Base-by-base conservation (phyloP, 1,284 basidiomycete genomes). In the Pterulicium gracile region DNA sequence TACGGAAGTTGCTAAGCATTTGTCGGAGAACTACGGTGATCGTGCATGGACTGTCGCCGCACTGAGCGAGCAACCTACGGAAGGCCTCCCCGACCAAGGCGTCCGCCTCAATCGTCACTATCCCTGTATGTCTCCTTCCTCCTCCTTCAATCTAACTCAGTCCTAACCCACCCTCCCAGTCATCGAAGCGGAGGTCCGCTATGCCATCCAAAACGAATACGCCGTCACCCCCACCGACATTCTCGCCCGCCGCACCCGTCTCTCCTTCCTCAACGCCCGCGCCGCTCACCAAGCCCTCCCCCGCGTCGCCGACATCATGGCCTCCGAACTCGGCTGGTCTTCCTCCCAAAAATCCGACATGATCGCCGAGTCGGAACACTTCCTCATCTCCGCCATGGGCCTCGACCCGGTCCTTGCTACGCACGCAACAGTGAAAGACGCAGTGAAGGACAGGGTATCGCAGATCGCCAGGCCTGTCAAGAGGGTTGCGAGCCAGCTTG, bases 1-100 rank as follows among this genome's bases (percentile, higher is more conserved):
- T 55, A 88, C 88, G 2, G 92, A 95, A 22, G 89, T 98, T 14
- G 95, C 95, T 10, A 85, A 86, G 59, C 92, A 98, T 60, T 73
- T 98, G 2, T 81, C 93, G n/a, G 81, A 88, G 49, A 89, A 83
- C 55, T 98, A 98, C 60, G 95, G 95, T 44, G 94, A 97, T 65
- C 84, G 93, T 46, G 94, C 95, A 0, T 98, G 93, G 93, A 87
- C 87, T 3, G 91, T 98, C 0, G 90, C 87, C 56, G 77, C 81
- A 1, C 77, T 94, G 52, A 83, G 88, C 3, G 72, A 82, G 50
- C 78, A 83, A 1, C 93, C 91, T 0, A 87, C 86, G 20, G 68
- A 75, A 50, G 70, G 72, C 22, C 96, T 89, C 90, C 92, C 93
- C 5, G 66, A 93, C 14, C 82, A 94, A 61, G 93, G 93, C 27